phyloP scores from a whole-genome alignment of 1,139 yeast species.

The Taiozyma sp. region DNA sequence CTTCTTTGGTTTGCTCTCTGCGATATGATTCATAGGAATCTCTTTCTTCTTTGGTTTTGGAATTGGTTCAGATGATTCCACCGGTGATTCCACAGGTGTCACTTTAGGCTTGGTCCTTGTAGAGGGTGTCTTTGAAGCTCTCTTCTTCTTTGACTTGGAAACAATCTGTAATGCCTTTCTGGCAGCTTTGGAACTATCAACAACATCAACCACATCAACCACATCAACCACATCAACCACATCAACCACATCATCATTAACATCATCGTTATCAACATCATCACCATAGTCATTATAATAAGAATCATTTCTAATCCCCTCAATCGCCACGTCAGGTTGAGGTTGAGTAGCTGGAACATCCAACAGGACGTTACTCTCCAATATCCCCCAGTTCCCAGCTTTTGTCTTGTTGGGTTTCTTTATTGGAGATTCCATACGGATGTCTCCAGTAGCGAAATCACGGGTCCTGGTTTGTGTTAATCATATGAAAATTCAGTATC shows the following conservation, averaged over 20 bases:
- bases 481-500: no score
- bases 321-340: not conserved
- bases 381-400: not conserved
- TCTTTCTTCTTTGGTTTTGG: not conserved
- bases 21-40: not conserved
- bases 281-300: not conserved
- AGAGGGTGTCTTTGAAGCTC: not conserved
- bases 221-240: no score
- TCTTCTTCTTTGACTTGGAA: not conserved
- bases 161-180: not conserved
- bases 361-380: not conserved
- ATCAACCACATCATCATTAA: not conserved
- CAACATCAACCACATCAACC: no score
- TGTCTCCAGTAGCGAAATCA: conserved; percentile 14
- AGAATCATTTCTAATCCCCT: not conserved
- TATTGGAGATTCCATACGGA: conserved; percentile 18
- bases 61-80: not conserved
- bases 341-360: not conserved
- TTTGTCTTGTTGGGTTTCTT: not conserved
- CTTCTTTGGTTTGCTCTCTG: not conserved
- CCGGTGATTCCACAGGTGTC: not conserved
- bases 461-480: conserved; percentile 2
- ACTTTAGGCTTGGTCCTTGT: not conserved
- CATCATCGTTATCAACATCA: not conserved
- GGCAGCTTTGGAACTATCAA: not conserved